Evolutionary conservation across 2,329 filamentous ascomycete species (phyloP).

Genomic region (Clarireedia sp.): DNA sequence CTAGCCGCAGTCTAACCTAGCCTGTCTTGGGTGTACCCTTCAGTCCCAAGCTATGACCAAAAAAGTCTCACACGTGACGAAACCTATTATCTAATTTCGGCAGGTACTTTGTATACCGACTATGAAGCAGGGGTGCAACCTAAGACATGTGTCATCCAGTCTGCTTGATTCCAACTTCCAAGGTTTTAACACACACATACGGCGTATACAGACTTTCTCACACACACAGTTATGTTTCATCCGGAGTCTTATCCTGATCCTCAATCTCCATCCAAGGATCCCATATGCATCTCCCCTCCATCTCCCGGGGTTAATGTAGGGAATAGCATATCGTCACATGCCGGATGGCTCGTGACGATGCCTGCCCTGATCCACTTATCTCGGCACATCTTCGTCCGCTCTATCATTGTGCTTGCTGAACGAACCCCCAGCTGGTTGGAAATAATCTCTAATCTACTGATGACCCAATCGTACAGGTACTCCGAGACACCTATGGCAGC

Average conservation of each 20-base stretch:
- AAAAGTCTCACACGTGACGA: neutral
- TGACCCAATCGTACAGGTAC: constrained; percentile 16
- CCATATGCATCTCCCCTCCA: neutral
- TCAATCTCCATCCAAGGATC: neutral
- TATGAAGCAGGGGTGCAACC: too few species aligned
- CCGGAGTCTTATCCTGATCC: too few species aligned
- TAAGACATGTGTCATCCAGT: too few species aligned
- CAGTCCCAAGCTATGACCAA: neutral
- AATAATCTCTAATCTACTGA: constrained; percentile 17
- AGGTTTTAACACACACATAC: too few species aligned
- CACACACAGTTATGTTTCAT: too few species aligned
- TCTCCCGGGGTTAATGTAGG: neutral
- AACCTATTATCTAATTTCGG: too few species aligned
- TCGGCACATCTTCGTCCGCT: constrained; percentile 10
- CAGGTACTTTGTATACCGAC: too few species aligned
- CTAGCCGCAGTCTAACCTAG: neutral
- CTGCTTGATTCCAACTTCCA: too few species aligned
- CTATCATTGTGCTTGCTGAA: constrained; percentile 14
- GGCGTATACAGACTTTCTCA: too few species aligned
- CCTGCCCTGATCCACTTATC: constrained; percentile 7
- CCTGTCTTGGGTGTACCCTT: neutral
- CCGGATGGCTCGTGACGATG: neutral
- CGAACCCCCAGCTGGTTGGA: constrained; percentile 18
- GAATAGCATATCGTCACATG: neutral
- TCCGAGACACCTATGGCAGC: constrained; percentile 17